Conservation (phyloP, 2,329 filamentous ascomycete species). For the Penicillium sp. region DNA sequence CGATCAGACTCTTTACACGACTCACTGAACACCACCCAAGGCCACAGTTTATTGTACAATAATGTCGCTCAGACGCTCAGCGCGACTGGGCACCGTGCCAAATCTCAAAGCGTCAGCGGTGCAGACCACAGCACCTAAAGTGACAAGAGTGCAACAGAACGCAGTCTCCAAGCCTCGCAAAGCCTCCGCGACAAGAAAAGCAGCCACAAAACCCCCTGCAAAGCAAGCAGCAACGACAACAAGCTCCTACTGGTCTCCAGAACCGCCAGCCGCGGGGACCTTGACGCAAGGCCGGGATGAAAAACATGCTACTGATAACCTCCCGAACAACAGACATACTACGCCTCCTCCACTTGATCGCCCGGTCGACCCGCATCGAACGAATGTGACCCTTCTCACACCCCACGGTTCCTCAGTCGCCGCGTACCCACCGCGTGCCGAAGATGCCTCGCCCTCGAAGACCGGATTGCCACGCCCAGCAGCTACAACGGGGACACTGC, state of each 20-base stretch:
- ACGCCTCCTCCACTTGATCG: constrained; percentile 45
- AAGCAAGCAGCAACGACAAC: constrained; percentile 7
- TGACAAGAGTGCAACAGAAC: constrained; percentile 22
- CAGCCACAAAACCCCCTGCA: constrained; percentile 9
- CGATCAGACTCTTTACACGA: not conserved
- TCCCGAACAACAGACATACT: constrained; percentile 45
- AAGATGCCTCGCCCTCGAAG: constrained; percentile 42
- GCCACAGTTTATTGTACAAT: constrained; percentile 1
- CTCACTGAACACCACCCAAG: too few relatives aligned
- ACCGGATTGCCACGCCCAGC: constrained; percentile 42
- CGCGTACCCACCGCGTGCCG: constrained; percentile 45
- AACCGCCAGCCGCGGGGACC: constrained; percentile 15
- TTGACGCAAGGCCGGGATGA: constrained; percentile 33
- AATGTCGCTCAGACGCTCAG: constrained; percentile 55
- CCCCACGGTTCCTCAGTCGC: constrained; percentile 47
- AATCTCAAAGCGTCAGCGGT: constrained; percentile 19
- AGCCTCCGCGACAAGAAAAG: constrained; percentile 23
- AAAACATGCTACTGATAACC: constrained; percentile 22
- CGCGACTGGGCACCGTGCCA: constrained; percentile 43
- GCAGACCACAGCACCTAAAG: constrained; percentile 22
- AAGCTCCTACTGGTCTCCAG: constrained; percentile 23
- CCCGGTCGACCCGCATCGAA: constrained; percentile 48
- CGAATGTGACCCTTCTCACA: constrained; percentile 50
- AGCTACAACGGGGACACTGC: constrained; percentile 66
- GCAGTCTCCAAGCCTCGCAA: constrained; percentile 34